Evolutionary conservation across 2,329 filamentous ascomycete genomes (phyloP).

Genomic region (Fusarium floridanum): DNA sequence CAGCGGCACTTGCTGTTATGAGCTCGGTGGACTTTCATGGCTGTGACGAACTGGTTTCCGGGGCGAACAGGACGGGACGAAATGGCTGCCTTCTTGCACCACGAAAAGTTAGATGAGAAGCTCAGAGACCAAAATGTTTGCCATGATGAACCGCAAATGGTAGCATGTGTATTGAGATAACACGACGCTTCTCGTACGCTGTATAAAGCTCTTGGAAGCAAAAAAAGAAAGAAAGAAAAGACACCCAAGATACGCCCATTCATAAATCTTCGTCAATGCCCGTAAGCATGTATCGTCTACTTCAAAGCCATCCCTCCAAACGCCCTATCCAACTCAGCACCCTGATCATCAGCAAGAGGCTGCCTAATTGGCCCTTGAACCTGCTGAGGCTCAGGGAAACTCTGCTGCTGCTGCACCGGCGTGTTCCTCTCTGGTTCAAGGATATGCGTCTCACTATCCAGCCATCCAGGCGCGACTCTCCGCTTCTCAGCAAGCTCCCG

Average conservation of each 20-base stretch:
- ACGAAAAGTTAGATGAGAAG: too few relatives aligned
- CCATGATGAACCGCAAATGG: background rate
- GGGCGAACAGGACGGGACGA: too few relatives aligned
- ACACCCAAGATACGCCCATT: conserved; percentile 9
- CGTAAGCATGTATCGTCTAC: conserved; percentile 21
- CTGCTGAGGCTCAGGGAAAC: conserved; percentile 18
- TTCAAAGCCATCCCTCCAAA: conserved; percentile 64
- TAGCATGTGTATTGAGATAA: background rate
- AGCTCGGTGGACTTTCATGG: too few relatives aligned
- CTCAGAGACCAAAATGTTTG: background rate
- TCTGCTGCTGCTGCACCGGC: conserved; percentile 44
- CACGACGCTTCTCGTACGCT: background rate
- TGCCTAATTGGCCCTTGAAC: conserved; percentile 33
- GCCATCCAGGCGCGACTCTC: conserved; percentile 82
- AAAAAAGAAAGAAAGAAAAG: background rate
- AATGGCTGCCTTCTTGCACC: too few relatives aligned
- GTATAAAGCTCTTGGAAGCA: background rate
- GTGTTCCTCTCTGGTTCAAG: conserved; percentile 73
- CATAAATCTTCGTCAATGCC: conserved; percentile 28
- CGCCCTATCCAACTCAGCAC: conserved; percentile 68
- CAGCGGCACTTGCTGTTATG: too few relatives aligned
- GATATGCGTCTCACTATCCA: conserved; percentile 79
- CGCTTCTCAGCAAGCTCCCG: conserved; percentile 84
- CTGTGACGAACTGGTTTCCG: too few relatives aligned
- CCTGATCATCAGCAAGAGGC: conserved; percentile 60